Percentiles rank a stretch among this genome's conserved stretches.
These are phyloP conservation scores for Curvularia eragrostidis DNA, from an alignment of 2,329 filamentous ascomycete species.

Conservation along the genomic window DNA sequence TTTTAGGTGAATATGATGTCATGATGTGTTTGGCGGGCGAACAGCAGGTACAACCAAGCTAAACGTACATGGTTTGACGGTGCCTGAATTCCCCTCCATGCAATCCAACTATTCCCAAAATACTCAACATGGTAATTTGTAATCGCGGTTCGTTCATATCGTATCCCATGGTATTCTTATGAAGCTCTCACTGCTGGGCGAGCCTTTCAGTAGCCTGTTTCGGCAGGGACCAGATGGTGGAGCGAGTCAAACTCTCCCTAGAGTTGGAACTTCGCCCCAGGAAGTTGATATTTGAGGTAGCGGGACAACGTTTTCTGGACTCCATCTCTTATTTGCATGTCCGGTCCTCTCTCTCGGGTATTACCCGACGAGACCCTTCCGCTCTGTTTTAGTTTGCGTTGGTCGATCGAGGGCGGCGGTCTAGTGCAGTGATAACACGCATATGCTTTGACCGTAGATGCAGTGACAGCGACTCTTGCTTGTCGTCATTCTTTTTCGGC, in stretches of 20 bases:
- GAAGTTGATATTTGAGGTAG: too few species aligned
- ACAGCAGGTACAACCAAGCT: background rate
- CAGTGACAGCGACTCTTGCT: background rate
- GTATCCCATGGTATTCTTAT: too few species aligned
- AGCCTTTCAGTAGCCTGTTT: too few species aligned
- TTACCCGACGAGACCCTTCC: background rate
- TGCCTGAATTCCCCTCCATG: background rate
- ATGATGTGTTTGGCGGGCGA: background rate
- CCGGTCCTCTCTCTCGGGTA: background rate
- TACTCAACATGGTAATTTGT: background rate
- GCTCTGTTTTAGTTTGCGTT: background rate
- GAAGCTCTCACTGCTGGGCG: too few species aligned
- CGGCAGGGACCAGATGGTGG: too few species aligned
- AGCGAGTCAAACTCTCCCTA: too few species aligned
- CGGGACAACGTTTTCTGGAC: too few species aligned
- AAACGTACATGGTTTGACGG: background rate
- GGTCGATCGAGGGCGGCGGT: background rate
- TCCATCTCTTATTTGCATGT: too few species aligned
- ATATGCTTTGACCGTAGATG: background rate
- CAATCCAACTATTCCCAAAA: background rate
- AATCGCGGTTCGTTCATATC: too few species aligned
- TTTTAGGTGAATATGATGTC: slow-evolving; percentile 6
- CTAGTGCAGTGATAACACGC: background rate
- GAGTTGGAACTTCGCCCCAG: too few species aligned
- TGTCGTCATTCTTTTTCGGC: background rate